Evolutionary conservation across 441 rosid species (phyloP), one percentile per base, ranked within the genome.

Genomic region (Euphorbia schlechtendalii): DNA sequence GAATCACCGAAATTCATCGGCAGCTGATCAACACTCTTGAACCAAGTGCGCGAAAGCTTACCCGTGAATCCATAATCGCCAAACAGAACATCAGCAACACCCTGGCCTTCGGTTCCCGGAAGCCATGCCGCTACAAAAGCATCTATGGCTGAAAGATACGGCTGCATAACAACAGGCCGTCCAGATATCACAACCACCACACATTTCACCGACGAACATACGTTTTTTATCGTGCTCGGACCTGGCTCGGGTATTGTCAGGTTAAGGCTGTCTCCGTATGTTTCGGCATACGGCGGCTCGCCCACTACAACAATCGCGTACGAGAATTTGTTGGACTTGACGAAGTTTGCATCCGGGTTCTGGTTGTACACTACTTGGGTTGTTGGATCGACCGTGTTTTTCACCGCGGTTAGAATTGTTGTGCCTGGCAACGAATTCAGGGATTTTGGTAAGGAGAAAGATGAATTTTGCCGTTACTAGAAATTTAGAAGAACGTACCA

Each of bases 91-190:
- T 84, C 93, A 1, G 86, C 77, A 41, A 84, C 83, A 5, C 93
- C 93, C 66, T 81, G 88, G 24, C 90, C 88, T 72, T 87, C 88
- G 0, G 74, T 76, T 25, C 90, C 90, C 0, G 90, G 88, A 7
- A 84, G 76, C 93, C 90, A 87, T 5, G 90, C 90, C 0, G 88
- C 85, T 0, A 84, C 78, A 1, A 87, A 76, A 27, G 84, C 86
- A 48, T 79, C 80, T 2, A 83, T 76, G 3, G 41, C 7, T 6
- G 71, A 14, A 0, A 81, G 38, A 22, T 84, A 72, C 0, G 86
- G 88, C 67, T 83, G 60, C 4, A 87, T 75, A 51, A 79, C 73
- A 0, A 83, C 72, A 1, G 93, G 88, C 5, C 88, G 80, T 0
- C 90, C 90, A 0, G 93, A 81, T 46, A 83, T 61, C 1, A 76